Conservation (phyloP, 768 basidiomycete species). For the Wakefieldia striispora region DNA sequence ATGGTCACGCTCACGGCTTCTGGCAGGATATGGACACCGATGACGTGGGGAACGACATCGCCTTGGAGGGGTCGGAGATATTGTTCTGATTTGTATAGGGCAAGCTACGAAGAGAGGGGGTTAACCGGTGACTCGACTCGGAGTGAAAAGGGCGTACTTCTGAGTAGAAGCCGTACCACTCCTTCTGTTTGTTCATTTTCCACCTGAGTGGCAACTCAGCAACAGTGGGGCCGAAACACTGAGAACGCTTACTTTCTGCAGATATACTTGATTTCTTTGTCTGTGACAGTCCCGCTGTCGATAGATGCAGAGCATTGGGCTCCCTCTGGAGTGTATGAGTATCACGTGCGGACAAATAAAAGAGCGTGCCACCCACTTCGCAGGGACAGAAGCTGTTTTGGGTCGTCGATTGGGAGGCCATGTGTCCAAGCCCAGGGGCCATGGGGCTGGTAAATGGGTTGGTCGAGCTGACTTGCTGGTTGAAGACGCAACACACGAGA, state of each 20-base stretch:
- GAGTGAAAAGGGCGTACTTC: constrained; percentile 31
- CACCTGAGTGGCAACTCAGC: constrained; percentile 27
- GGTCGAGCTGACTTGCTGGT: constrained; percentile 12
- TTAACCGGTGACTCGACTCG: constrained; percentile 10
- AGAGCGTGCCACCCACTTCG: constrained; percentile 17
- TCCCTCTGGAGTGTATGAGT: constrained; percentile 28
- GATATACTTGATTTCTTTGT: constrained; percentile 32
- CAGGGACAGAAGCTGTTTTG: constrained; percentile 26
- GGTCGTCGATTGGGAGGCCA: constrained; percentile 25
- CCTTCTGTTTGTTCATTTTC: constrained; percentile 29
- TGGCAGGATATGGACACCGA: constrained; percentile 44
- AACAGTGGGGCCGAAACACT: background rate
- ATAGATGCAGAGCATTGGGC: constrained; percentile 37
- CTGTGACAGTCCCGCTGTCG: constrained; percentile 32
- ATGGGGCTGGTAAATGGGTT: constrained; percentile 31
- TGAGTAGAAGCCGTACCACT: constrained; percentile 40
- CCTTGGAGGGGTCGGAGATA: constrained; percentile 55
- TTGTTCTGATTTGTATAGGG: constrained; percentile 44
- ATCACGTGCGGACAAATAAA: background rate
- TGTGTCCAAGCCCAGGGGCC: constrained; percentile 32
- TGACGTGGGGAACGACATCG: constrained; percentile 48
- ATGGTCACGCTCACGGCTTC: constrained; percentile 42
- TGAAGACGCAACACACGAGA: background rate
- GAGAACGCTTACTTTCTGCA: constrained; percentile 34
- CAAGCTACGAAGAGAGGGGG: constrained; percentile 39